Base-by-base conservation (phyloP, 345 rosid species). In the Orychophragmus violaceus region DNA sequence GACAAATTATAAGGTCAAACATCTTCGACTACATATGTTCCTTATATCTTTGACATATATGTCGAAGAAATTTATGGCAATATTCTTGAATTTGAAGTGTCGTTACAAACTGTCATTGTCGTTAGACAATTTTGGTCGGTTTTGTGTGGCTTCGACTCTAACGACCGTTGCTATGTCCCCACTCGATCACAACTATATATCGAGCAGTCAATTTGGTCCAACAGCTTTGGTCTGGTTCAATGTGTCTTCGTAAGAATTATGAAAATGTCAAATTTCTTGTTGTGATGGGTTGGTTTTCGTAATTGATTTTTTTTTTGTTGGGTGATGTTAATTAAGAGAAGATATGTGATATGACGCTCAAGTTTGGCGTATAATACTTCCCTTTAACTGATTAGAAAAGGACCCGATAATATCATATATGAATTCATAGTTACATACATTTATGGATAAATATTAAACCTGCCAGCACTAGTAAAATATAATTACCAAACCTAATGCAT, bases 1-100 rank as follows among this genome's bases (percentile, higher is more conserved):
- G n/a, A n/a, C n/a, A n/a, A n/a, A n/a, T n/a, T n/a, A n/a, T n/a
- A n/a, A n/a, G n/a, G n/a, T n/a, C n/a, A n/a, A n/a, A n/a, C n/a
- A n/a, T n/a, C n/a, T n/a, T n/a, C n/a, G n/a, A n/a, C n/a, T n/a
- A n/a, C n/a, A n/a, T n/a, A n/a, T n/a, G n/a, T 66, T 66, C 67
- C 77, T 59, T 32, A 58, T 30, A 59, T 41, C 19, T 60, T 73
- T 41, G 71, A 66, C 71, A 73, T 7, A 50, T 72, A 50, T 73
- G 72, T 73, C 77, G 55, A 73, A 35, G 39, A 39, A 66, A 66
- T 66, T 66, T 58, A 73, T 66, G 77, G 72, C 49, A 65, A 53
- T 21, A 46, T 35, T 46, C n/a, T 72, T 64, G 35, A 48, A 19
- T 57, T 32, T 17, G 1, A 58, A 72, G n/a, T 65, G 37, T 72